phyloP scores from a whole-genome alignment of 2,329 filamentous ascomycete species.

The Colletotrichum karsti region DNA sequence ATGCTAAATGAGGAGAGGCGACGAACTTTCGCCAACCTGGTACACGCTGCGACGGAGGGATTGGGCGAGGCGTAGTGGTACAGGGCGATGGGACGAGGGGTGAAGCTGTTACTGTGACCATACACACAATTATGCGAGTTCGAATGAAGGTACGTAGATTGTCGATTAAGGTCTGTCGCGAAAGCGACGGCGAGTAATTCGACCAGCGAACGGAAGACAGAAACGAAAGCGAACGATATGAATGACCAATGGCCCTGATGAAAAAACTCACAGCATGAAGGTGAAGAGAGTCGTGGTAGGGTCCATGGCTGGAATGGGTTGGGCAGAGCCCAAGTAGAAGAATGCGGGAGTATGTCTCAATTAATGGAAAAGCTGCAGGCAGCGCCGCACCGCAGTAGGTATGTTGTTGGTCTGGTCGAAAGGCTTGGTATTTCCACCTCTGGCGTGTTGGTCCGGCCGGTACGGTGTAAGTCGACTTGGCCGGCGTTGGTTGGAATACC shows the following conservation, averaged over 20 bases:
- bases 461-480: slow-evolving; percentile 23
- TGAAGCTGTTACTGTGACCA: not conserved
- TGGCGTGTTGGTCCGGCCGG: slow-evolving; percentile 18
- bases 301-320: slow-evolving; percentile 53
- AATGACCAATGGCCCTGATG: slow-evolving; percentile 33
- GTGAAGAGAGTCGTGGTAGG: slow-evolving; percentile 52
- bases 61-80: not conserved
- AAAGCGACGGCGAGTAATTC: slow-evolving; percentile 18
- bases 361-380: slow-evolving; percentile 1
- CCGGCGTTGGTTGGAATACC: slow-evolving; percentile 19
- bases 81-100: slow-evolving; percentile 11
- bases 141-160: slow-evolving; percentile 3
- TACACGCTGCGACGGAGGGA: not conserved
- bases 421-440: slow-evolving; percentile 5
- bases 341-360: slow-evolving; percentile 3
- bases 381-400: not conserved
- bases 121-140: slow-evolving; percentile 22
- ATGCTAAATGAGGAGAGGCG: slow-evolving; percentile 3
- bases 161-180: not conserved
- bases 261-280: slow-evolving; percentile 63
- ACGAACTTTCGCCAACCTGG: slow-evolving; percentile 21
- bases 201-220: slow-evolving; percentile 26
- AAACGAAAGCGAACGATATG: slow-evolving; percentile 29
- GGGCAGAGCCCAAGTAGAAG: slow-evolving; percentile 14
- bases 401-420: not conserved